Conservation (phyloP, 371 early-diverging fungal genomes). For the Haplosporangium sp. region DNA sequence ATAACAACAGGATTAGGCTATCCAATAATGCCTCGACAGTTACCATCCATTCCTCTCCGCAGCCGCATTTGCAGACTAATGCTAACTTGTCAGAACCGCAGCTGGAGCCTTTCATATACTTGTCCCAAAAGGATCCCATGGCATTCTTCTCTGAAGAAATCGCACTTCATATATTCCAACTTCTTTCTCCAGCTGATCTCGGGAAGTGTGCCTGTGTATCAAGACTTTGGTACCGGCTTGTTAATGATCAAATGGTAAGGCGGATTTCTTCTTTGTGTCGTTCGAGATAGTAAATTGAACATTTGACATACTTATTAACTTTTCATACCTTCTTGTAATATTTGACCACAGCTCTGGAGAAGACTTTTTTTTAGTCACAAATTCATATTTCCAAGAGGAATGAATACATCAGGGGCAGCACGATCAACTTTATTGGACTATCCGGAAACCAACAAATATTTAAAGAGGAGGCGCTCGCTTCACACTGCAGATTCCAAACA, state of each 20-base stretch:
- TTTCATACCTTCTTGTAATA: not conserved
- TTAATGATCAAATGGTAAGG: conserved; percentile 49
- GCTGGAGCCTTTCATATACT: not conserved
- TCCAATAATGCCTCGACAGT: not conserved
- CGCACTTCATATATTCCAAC: conserved; percentile 37
- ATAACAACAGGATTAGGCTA: not conserved
- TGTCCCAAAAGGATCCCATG: conserved; percentile 26
- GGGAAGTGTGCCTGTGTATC: conserved; percentile 49
- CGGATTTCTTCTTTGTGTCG: not conserved
- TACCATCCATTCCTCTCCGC: not conserved
- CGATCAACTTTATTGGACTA: not conserved
- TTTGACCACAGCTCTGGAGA: conserved; percentile 33
- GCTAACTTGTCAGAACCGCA: not conserved
- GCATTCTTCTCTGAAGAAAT: conserved; percentile 46
- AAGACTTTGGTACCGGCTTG: conserved; percentile 47
- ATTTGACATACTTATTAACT: not conserved
- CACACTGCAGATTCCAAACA: not conserved
- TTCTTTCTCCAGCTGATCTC: conserved; percentile 37
- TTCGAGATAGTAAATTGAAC: not conserved
- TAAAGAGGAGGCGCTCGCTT: not conserved
- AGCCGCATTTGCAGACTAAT: not conserved
- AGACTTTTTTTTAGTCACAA: conserved; percentile 33
- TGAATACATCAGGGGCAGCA: not conserved
- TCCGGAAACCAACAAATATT: not conserved
- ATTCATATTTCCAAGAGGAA: conserved; percentile 34